Evolutionary conservation across 129 eudicot species (phyloP).

Genomic region (Flaveria trinervia): DNA sequence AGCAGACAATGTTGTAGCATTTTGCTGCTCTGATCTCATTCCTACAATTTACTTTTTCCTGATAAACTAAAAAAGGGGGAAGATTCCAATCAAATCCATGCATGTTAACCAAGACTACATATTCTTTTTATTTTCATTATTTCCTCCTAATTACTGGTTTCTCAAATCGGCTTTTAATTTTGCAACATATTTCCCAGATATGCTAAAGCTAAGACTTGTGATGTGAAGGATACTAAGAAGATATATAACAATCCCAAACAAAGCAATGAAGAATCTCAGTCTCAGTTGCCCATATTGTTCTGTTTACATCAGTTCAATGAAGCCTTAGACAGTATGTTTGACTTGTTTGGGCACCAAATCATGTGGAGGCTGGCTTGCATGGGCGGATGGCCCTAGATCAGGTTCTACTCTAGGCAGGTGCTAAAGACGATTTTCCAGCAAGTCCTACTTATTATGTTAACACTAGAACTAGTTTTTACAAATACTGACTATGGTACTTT

Average conservation of each 20-base stretch:
- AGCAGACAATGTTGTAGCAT: neutral
- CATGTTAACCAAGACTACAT: neutral
- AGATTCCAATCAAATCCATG: neutral
- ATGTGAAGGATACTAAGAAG: neutral
- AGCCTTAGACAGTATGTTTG: neutral
- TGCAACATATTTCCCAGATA: no score
- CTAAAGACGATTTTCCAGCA: no score
- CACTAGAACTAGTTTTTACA: no score
- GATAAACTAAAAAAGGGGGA: neutral
- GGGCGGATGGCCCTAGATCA: no score
- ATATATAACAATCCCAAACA: neutral
- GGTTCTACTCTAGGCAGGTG: no score
- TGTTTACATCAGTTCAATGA: neutral
- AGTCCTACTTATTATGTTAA: no score
- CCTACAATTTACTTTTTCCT: neutral
- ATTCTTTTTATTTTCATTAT: neutral
- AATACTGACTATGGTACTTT: no score
- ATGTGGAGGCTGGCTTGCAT: no score
- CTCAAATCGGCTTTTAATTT: neutral
- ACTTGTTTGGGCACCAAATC: no score
- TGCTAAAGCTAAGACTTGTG: neutral
- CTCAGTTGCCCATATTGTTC: neutral
- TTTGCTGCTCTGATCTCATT: conserved; percentile 4
- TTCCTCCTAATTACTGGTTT: neutral
- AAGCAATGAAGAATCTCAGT: neutral